Conservation (phyloP, 2,329 filamentous ascomycete species). For the Diplodia corticola region DNA sequence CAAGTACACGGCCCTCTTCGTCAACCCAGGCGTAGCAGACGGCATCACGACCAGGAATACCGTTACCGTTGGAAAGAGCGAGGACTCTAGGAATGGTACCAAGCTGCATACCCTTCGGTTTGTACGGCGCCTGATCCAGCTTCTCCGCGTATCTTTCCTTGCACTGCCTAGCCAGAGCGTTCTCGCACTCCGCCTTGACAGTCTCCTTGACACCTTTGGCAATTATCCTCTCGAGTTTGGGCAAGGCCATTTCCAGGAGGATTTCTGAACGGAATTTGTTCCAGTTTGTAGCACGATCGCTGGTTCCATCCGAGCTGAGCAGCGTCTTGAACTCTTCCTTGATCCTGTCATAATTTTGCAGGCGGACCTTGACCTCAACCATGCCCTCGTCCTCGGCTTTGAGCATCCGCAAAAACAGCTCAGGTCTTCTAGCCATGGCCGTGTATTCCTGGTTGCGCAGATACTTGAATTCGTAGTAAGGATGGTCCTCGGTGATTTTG, state of each 20-base stretch:
- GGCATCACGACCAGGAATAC: slow-evolving; percentile 71
- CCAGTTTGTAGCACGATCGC: slow-evolving; percentile 93
- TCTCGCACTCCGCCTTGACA: slow-evolving; percentile 89
- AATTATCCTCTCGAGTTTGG: slow-evolving; percentile 80
- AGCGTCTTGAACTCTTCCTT: slow-evolving; percentile 74
- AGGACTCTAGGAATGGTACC: slow-evolving; percentile 87
- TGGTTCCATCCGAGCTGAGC: slow-evolving; percentile 93
- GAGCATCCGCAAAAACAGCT: slow-evolving; percentile 94
- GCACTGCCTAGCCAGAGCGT: slow-evolving; percentile 82
- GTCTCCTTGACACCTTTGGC: slow-evolving; percentile 93
- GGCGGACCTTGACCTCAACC: slow-evolving; percentile 76
- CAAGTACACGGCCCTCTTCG: slow-evolving; percentile 84
- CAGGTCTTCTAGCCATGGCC: slow-evolving; percentile 79
- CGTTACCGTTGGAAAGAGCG: slow-evolving; percentile 81
- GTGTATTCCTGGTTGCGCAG: slow-evolving; percentile 82
- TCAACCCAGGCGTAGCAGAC: slow-evolving; percentile 91
- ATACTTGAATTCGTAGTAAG: slow-evolving; percentile 98
- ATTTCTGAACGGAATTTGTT: slow-evolving; percentile 84
- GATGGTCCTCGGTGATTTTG: slow-evolving; percentile 91
- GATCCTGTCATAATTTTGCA: slow-evolving; percentile 76
- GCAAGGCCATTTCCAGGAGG: slow-evolving; percentile 76
- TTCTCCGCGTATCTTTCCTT: slow-evolving; percentile 86
- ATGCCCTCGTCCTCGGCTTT: slow-evolving; percentile 94
- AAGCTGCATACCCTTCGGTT: slow-evolving; percentile 87
- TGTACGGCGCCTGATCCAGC: slow-evolving; percentile 93